phyloP scores from a whole-genome alignment of 1,284 basidiomycete genomes.

The Singerocomus inundabilis region DNA sequence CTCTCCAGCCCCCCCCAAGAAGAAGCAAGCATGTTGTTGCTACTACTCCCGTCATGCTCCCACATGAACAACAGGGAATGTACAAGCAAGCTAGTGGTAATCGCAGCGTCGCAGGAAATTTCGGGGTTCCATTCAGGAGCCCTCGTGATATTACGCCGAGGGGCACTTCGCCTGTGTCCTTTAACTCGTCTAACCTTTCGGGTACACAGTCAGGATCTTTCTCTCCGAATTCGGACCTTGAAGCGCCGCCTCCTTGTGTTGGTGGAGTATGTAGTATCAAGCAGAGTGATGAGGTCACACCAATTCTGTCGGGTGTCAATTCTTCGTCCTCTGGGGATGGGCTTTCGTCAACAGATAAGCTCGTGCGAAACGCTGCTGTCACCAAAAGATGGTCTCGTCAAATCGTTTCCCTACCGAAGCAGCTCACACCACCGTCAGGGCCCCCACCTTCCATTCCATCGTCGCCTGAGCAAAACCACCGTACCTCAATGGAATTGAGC shows the following conservation, averaged over 20 bases:
- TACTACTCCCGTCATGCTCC: not conserved
- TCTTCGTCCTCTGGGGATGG: not conserved
- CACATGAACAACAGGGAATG: slow-evolving; percentile 16
- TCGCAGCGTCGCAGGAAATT: slow-evolving; percentile 32
- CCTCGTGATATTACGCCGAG: slow-evolving; percentile 10
- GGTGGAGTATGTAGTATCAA: slow-evolving; percentile 2
- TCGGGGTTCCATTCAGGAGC: slow-evolving; percentile 24
- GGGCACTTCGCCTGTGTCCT: slow-evolving; percentile 12
- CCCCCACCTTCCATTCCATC: slow-evolving; percentile 52
- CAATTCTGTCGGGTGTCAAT: not conserved
- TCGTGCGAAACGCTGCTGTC: slow-evolving; percentile 29
- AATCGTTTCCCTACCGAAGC: slow-evolving; percentile 47
- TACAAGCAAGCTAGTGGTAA: slow-evolving; percentile 34
- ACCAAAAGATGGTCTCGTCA: slow-evolving; percentile 61
- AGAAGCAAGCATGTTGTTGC: slow-evolving; percentile 39
- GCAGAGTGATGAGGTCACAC: slow-evolving; percentile 2
- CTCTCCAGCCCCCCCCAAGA: slow-evolving; percentile 65
- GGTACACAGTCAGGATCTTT: slow-evolving; percentile 4
- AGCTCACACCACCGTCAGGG: slow-evolving; percentile 55
- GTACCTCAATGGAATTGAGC: slow-evolving; percentile 22
- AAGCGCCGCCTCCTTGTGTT: not conserved
- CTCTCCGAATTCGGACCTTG: slow-evolving; percentile 1
- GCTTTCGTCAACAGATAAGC: slow-evolving; percentile 15
- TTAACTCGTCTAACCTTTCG: slow-evolving; percentile 4
- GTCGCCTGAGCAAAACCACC: slow-evolving; percentile 24